Conservation (phyloP, 495 filamentous ascomycete species). For the Aspergillus conjunctus region DNA sequence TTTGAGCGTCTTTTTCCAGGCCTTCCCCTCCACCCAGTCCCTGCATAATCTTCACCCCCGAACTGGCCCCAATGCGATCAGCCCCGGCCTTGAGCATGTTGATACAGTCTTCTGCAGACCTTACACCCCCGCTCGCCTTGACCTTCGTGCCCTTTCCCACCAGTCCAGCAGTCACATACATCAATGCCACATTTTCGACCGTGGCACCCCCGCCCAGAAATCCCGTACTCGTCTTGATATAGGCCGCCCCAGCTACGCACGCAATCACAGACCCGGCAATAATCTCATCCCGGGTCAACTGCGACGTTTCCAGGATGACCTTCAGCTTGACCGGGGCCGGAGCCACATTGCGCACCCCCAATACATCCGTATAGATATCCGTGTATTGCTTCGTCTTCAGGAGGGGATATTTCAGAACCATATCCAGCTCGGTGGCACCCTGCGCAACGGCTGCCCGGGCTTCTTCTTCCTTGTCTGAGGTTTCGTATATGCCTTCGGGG, state of each 20-base stretch:
- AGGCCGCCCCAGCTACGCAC: conserved; percentile 62
- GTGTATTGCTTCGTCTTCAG: conserved; percentile 53
- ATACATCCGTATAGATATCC: conserved; percentile 59
- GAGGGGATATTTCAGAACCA: conserved; percentile 63
- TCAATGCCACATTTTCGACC: conserved; percentile 57
- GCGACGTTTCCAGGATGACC: conserved; percentile 67
- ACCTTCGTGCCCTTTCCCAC: conserved; percentile 54
- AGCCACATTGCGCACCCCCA: conserved; percentile 55
- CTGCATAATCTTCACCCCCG: conserved; percentile 58
- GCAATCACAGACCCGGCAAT: conserved; percentile 61
- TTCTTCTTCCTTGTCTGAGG: conserved; percentile 56
- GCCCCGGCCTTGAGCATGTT: conserved; percentile 67
- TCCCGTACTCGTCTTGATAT: conserved; percentile 71
- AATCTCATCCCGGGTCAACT: conserved; percentile 56
- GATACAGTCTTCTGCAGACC: conserved; percentile 52
- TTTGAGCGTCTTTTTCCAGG: conserved; percentile 2
- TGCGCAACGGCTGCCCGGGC: conserved; percentile 55
- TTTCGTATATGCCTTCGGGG: conserved; percentile 61
- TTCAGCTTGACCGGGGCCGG: conserved; percentile 55
- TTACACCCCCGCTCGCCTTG: conserved; percentile 68
- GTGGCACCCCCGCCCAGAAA: conserved; percentile 63
- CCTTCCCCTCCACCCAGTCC: conserved; percentile 39
- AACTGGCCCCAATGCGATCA: conserved; percentile 63
- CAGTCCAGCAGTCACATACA: conserved; percentile 49
- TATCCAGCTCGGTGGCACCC: conserved; percentile 67